Evolutionary conservation across 148 eudicot species (phyloP).

Genomic region (Pharnaceum exiguum): DNA sequence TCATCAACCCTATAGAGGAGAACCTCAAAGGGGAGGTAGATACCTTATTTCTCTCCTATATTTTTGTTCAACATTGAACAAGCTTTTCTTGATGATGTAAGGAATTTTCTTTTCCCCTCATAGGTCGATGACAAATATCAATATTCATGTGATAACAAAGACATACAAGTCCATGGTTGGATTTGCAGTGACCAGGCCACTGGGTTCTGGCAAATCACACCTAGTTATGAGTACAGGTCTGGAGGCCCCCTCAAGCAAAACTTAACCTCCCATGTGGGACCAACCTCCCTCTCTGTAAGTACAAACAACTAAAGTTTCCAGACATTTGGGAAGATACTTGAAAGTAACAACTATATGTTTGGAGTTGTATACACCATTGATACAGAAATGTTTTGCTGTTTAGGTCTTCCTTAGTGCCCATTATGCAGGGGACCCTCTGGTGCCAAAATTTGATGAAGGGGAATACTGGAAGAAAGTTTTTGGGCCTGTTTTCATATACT

Average conservation of each 20-base stretch:
- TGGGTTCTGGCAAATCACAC: conserved; percentile 89
- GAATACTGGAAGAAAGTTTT: conserved; percentile 93
- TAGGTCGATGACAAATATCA: conserved; percentile 95
- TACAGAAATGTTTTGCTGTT: neutral
- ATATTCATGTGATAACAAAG: conserved; percentile 79
- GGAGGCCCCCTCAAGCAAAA: conserved; percentile 83
- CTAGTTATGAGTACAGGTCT: conserved; percentile 72
- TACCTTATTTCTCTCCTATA: neutral
- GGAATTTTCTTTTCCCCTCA: neutral
- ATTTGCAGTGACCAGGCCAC: conserved; percentile 53
- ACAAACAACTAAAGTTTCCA: neutral
- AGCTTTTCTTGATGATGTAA: neutral
- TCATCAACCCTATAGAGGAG: conserved; percentile 65
- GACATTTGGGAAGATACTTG: too few species aligned
- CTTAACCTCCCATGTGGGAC: conserved; percentile 83
- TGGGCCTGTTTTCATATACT: conserved; percentile 89
- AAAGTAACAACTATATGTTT: neutral
- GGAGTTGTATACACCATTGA: conserved; percentile 1
- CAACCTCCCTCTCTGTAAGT: conserved; percentile 69
- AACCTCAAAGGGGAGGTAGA: conserved; percentile 70
- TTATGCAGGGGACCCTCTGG: conserved; percentile 73
- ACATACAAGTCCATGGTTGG: conserved; percentile 74
- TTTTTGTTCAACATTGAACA: neutral
- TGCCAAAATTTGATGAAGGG: conserved; percentile 59
- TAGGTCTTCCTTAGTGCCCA: conserved; percentile 86